phyloP scores from a whole-genome alignment of 148 eudicot species.

The Persicaria tinctoria region DNA sequence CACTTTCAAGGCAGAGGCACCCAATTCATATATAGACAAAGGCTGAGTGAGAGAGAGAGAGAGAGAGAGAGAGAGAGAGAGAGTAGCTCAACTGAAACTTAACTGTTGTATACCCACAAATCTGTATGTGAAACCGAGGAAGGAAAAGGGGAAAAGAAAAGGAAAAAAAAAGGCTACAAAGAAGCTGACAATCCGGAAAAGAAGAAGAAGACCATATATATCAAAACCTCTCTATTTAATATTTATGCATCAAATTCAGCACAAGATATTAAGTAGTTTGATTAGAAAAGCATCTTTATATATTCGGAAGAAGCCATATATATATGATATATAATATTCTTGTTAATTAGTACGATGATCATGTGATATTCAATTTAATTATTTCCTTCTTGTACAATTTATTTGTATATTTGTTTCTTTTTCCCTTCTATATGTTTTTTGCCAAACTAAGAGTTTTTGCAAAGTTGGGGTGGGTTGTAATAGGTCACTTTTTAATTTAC shows the following conservation, averaged over 20 bases:
- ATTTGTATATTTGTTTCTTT: constrained; percentile 1
- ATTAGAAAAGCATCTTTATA: constrained; percentile 47
- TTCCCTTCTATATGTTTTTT: not conserved
- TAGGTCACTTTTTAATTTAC: constrained; percentile 11
- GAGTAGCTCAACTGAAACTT: constrained; percentile 16
- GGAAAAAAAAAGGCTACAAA: constrained; percentile 24
- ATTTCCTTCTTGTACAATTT: constrained; percentile 12
- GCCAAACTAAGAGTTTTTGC: constrained; percentile 24
- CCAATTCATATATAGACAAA: not conserved
- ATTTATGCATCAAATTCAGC: too few species aligned
- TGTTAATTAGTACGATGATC: constrained; percentile 11
- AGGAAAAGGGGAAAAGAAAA: constrained; percentile 3
- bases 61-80: not conserved
- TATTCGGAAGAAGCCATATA: not conserved
- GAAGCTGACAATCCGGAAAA: constrained; percentile 20
- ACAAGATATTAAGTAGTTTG: constrained; percentile 15
- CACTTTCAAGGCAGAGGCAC: not conserved
- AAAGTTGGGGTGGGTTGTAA: constrained; percentile 26
- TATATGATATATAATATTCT: not conserved
- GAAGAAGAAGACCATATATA: too few species aligned
- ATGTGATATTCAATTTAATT: constrained; percentile 16
- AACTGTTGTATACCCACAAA: constrained; percentile 11
- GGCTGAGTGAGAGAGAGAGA: not conserved
- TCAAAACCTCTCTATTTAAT: too few species aligned
- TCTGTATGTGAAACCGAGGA: constrained; percentile 20